phyloP scores from a whole-genome alignment of 2,329 filamentous ascomycete genomes.

The Penicillium sp. region DNA sequence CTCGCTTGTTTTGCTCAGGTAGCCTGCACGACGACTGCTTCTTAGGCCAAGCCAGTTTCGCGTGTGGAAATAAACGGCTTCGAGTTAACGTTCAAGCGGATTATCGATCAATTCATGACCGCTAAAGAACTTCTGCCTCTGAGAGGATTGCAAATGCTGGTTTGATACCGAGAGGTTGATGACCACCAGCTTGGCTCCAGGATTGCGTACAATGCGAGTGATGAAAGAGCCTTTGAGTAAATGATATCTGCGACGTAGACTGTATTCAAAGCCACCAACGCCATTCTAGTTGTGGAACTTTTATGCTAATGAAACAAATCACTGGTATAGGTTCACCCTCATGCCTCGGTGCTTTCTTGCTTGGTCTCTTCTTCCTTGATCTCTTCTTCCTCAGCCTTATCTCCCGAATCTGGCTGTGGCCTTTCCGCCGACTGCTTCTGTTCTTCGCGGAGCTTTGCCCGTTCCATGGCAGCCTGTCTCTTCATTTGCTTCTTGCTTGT shows the following conservation, averaged over 20 bases:
- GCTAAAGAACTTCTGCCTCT: neutral
- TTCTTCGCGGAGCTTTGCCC: constrained; percentile 9
- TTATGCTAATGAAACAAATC: constrained; percentile 1
- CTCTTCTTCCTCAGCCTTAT: constrained; percentile 3
- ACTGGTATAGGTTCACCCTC: neutral
- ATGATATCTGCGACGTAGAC: neutral
- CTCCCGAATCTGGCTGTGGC: neutral
- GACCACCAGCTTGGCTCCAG: neutral
- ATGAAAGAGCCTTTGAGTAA: neutral
- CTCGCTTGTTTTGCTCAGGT: neutral
- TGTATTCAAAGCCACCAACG: neutral
- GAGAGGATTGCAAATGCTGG: neutral
- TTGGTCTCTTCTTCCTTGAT: neutral
- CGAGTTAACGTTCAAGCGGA: neutral
- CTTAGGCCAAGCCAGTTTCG: neutral
- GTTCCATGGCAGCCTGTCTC: constrained; percentile 48
- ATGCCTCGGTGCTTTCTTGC: neutral
- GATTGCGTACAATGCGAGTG: neutral
- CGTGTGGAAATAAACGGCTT: neutral
- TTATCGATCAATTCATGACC: neutral
- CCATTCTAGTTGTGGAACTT: neutral
- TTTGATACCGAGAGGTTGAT: neutral
- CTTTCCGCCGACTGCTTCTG: constrained; percentile 13
- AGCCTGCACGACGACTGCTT: neutral
- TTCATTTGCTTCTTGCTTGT: constrained; percentile 42